These are phyloP conservation scores for Cryptococcus sp. DNA, from an alignment of 1,284 basidiomycete species.

Conservation along the genomic window DNA sequence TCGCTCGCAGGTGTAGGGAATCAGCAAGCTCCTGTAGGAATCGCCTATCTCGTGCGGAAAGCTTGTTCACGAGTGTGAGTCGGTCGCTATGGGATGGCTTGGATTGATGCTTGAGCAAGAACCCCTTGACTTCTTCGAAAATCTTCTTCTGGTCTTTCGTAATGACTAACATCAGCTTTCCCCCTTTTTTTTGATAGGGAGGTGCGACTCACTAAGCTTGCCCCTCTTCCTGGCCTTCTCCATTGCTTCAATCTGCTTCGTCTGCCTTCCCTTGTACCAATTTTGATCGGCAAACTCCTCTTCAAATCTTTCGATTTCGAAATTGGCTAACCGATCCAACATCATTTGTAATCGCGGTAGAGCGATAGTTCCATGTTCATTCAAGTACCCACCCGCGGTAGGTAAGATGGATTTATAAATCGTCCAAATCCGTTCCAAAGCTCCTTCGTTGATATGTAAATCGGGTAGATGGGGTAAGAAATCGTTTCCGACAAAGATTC, in stretches of 20 bases:
- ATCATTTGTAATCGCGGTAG: slow-evolving; percentile 77
- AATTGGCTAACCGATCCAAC: slow-evolving; percentile 77
- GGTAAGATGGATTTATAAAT: slow-evolving; percentile 93
- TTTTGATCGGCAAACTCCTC: slow-evolving; percentile 81
- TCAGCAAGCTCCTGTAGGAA: slow-evolving; percentile 72
- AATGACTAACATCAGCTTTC: slow-evolving; percentile 55
- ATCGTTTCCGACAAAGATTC: slow-evolving; percentile 99
- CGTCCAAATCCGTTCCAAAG: slow-evolving; percentile 83
- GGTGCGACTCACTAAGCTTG: slow-evolving; percentile 35
- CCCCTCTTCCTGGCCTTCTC: slow-evolving; percentile 47
- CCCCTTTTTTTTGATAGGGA: neutral
- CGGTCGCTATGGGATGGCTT: slow-evolving; percentile 49
- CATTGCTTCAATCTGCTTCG: slow-evolving; percentile 59
- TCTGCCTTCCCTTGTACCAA: slow-evolving; percentile 87
- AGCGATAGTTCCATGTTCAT: slow-evolving; percentile 82
- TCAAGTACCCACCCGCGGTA: slow-evolving; percentile 85
- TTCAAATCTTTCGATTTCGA: slow-evolving; percentile 87
- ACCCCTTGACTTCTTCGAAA: slow-evolving; percentile 68
- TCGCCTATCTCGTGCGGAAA: slow-evolving; percentile 68
- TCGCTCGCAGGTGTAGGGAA: slow-evolving; percentile 66
- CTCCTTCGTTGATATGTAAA: slow-evolving; percentile 96
- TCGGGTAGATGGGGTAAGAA: slow-evolving; percentile 96
- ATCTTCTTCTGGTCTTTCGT: slow-evolving; percentile 68
- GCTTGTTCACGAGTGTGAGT: slow-evolving; percentile 67
- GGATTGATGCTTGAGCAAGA: slow-evolving; percentile 58